Evolutionary conservation across 2,329 filamentous ascomycete genomes (phyloP), one percentile per base, ranked within the genome.

Genomic region (Colletotrichum falcatum): DNA sequence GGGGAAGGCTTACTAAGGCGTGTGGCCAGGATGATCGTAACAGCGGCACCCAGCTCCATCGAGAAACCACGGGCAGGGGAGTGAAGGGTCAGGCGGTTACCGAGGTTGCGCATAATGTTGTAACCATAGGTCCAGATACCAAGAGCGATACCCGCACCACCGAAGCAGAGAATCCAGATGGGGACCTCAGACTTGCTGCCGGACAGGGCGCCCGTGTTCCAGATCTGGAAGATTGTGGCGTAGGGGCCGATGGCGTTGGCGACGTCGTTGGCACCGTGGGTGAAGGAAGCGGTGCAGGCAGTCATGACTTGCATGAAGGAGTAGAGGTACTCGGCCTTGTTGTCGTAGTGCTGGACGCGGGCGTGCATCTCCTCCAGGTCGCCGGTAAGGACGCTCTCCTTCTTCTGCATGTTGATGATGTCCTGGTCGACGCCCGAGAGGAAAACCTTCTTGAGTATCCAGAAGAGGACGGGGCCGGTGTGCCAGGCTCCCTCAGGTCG

Each of bases 231-330:
- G 75, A 91, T 88, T 62, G 88, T 86, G 2, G 90, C 87, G 76
- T 88, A 90, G 1, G 89, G 90, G 0, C 89, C 89, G 65, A 90
- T 85, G 35, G 89, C 88, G 76, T 86, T 91, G 74, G 87, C 83
- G 26, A 92, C 87, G 71, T 92, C 90, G 77, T 92, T 92, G 74
- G 89, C 88, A 30, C 90, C 90, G 80, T 92, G 89, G 2, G 87
- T 87, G 72, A 91, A 91, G 4, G 88, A 90, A 18, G 89, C 87
- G 39, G 89, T 88, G 73, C 86, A 86, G 12, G 89, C 89, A 6
- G 89, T 89, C 80, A 89, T 82, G 74, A 90, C 78, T 74, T 89
- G 88, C 37, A 89, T 82, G 79, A 88, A 90, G 7, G 86, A 87
- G 78, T 88, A 90, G 59, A 88, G 81, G 79, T 87, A 88, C 78